These are phyloP conservation scores for Fusarium beomiforme DNA, from an alignment of 2,329 filamentous ascomycete genomes.

Conservation along the genomic window DNA sequence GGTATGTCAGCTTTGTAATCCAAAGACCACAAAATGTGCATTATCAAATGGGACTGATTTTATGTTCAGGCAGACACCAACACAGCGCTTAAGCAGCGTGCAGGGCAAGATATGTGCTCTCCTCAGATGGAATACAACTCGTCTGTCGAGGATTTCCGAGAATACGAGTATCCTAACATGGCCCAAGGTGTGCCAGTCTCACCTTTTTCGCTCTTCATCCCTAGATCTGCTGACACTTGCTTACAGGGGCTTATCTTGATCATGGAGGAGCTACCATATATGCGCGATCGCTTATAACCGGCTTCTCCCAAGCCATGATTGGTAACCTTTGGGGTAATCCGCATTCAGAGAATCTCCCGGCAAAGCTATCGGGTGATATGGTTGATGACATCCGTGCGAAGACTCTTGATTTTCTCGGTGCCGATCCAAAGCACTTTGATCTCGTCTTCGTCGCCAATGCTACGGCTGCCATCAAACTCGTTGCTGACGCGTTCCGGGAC, in stretches of 20 bases:
- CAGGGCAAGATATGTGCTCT: slow-evolving; percentile 5
- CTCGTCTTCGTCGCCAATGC: slow-evolving; percentile 71
- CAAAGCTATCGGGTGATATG: slow-evolving; percentile 64
- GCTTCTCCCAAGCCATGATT: slow-evolving; percentile 65
- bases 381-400: slow-evolving; percentile 66
- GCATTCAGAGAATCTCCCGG: slow-evolving; percentile 71
- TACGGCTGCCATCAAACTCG: slow-evolving; percentile 70
- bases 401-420: slow-evolving; percentile 66
- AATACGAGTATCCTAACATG: slow-evolving; percentile 44
- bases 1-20: slow-evolving; percentile 23
- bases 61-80: slow-evolving; percentile 17
- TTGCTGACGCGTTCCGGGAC: slow-evolving; percentile 66
- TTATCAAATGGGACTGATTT: not conserved
- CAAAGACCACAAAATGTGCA: not conserved
- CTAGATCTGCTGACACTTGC: slow-evolving; percentile 4
- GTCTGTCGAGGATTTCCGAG: slow-evolving; percentile 38
- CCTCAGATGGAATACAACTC: slow-evolving; percentile 40
- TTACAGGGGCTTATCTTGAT: slow-evolving; percentile 61
- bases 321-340: slow-evolving; percentile 73
- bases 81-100: slow-evolving; percentile 13
- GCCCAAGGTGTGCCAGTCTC: slow-evolving; percentile 33
- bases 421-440: slow-evolving; percentile 67
- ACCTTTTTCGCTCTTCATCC: not conserved
- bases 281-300: slow-evolving; percentile 65
- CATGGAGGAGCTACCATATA: slow-evolving; percentile 68